Base-by-base conservation (phyloP, 2,329 filamentous ascomycete genomes). In the Bretziella fagacearum region DNA sequence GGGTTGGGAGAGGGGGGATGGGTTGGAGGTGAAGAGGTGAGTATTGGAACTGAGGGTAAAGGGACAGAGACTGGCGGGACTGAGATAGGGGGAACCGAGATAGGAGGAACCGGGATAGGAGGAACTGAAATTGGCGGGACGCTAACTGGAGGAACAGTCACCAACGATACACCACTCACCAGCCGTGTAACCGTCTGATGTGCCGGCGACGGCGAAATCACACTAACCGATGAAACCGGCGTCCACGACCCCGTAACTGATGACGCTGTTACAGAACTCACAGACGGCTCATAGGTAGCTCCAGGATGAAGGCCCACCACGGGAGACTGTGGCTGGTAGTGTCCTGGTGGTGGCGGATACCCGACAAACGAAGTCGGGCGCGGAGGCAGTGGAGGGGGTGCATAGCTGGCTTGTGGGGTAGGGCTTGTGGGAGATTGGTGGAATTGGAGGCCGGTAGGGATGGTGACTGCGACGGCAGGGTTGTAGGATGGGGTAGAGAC, bases 391-490 rank as follows among this genome's bases (percentile, higher is more conserved):
- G 33, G 11, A 10, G 43, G 43, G 4, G 33, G 35, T 36, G 13
- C 23, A 30, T 15, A n/a, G 29, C 13, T 45, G 43, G 6, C 39
- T 17, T 22, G 39, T n/a, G 5, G 25, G 20, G n/a, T n/a, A n/a
- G n/a, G n/a, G n/a, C n/a, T n/a, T n/a, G n/a, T n/a, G n/a, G n/a
- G n/a, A n/a, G n/a, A n/a, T 23, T 40, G 25, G 10, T 44, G 42
- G 25, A 49, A 45, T 22, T 39, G 42, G 7, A 49, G 4, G 27
- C 33, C 47, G 18, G 41, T 18, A 8, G 47, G 47, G 1, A 39
- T 35, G 13, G 26, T 37, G n/a, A 35, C 29, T 7, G 42, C 42
- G 13, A 45, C 26, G 3, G 41, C 42, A 2, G 47, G 35, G 35
- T 49, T 45, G 27, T 49, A 49, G 10, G 29, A 8, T 3, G 32